Evolutionary conservation across 2,329 filamentous ascomycete species (phyloP).

Genomic region (Parastagonospora nodorum): DNA sequence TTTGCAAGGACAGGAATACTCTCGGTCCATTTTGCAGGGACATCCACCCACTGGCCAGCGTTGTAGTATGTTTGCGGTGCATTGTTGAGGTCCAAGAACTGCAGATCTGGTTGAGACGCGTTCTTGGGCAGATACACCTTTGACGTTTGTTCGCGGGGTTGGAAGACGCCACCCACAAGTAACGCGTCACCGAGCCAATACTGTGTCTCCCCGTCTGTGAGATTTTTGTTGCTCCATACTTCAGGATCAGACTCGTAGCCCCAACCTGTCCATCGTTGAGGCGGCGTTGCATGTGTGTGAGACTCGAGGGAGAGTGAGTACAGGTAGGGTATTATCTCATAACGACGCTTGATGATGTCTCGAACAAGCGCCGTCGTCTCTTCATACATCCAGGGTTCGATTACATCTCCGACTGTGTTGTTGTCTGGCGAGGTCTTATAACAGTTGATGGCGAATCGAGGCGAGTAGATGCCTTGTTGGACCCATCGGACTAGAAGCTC

Average conservation of each 20-base stretch:
- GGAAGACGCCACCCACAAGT: constrained; percentile 70
- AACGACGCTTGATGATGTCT: constrained; percentile 69
- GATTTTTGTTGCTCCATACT: constrained; percentile 63
- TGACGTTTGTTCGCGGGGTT: constrained; percentile 59
- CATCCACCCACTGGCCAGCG: constrained; percentile 59
- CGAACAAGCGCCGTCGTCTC: constrained; percentile 67
- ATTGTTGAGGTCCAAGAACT: constrained; percentile 69
- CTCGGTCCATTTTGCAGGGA: constrained; percentile 57
- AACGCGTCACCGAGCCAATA: constrained; percentile 74
- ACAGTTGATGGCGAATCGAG: constrained; percentile 77
- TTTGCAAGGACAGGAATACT: constrained; percentile 63
- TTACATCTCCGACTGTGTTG: constrained; percentile 71
- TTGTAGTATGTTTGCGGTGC: constrained; percentile 63
- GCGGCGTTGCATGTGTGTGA: constrained; percentile 65
- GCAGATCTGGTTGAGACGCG: constrained; percentile 50
- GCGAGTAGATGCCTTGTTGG: constrained; percentile 71
- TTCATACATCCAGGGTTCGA: constrained; percentile 79
- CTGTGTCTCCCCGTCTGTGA: constrained; percentile 70
- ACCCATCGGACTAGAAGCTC: constrained; percentile 76
- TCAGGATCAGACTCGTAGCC: constrained; percentile 70
- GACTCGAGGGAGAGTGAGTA: constrained; percentile 69
- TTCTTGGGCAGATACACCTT: constrained; percentile 66
- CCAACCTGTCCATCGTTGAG: constrained; percentile 76
- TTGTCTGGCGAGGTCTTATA: constrained; percentile 73
- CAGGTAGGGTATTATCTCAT: constrained; percentile 73